phyloP scores from a whole-genome alignment of 805 yeast genomes.

The Starmerella ratchasimensis region DNA sequence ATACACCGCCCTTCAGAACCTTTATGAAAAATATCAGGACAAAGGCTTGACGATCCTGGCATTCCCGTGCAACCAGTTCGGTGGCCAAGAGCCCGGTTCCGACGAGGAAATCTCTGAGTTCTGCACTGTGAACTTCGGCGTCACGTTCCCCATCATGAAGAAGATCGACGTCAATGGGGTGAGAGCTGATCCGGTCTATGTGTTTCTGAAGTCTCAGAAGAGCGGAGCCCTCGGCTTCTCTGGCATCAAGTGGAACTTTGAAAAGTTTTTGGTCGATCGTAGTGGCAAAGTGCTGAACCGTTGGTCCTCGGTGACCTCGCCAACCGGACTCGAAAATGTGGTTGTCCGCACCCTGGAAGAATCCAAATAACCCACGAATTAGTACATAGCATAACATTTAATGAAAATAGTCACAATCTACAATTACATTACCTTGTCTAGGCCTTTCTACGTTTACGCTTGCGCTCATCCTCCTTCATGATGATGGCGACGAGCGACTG shows the following conservation, averaged over 20 bases:
- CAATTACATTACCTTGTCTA: not conserved
- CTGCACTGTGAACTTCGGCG: constrained; percentile 76
- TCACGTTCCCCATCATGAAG: constrained; percentile 73
- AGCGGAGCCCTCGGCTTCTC: constrained; percentile 50
- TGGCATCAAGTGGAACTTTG: constrained; percentile 69
- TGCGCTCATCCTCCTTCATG: constrained; percentile 41
- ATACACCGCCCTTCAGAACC: constrained; percentile 52
- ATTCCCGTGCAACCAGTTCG: constrained; percentile 88
- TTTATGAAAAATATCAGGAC: constrained; percentile 51
- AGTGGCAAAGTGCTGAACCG: constrained; percentile 48
- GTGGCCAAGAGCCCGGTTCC: constrained; percentile 59
- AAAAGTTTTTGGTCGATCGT: constrained; percentile 50
- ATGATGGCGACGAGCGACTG: constrained; percentile 62
- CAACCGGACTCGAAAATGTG: constrained; percentile 33
- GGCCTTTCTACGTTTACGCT: not conserved
- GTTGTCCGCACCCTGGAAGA: constrained; percentile 5
- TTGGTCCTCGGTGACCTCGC: constrained; percentile 55
- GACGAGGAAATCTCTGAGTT: constrained; percentile 57
- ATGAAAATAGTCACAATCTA: not conserved
- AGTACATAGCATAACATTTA: no score
- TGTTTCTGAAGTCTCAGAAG: constrained; percentile 56
- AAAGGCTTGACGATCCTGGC: constrained; percentile 58
- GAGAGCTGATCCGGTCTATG: constrained; percentile 65
- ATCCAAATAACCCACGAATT: not conserved
- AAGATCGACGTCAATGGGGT: constrained; percentile 85